Percentiles rank a stretch among this genome's conserved stretches.
These are phyloP conservation scores for Alternaria novae-zelandiae DNA, from an alignment of 2,329 filamentous ascomycete genomes.

Conservation along the genomic window DNA sequence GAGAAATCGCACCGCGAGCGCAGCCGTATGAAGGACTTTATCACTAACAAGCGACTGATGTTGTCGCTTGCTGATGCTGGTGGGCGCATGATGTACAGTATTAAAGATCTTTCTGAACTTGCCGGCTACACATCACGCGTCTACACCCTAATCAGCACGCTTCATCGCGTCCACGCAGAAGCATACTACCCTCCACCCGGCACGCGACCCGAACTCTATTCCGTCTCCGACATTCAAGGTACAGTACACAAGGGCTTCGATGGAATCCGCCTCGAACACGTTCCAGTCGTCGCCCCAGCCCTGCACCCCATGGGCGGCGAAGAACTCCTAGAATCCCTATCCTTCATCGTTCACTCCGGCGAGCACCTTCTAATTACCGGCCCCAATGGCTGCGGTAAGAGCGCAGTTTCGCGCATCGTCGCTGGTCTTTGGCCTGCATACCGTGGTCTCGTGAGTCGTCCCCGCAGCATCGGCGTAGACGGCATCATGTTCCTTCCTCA, in stretches of 20 bases:
- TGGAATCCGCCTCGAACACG: slow-evolving; percentile 89
- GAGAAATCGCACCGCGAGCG: slow-evolving; percentile 70
- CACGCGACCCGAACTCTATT: slow-evolving; percentile 79
- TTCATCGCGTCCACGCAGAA: slow-evolving; percentile 90
- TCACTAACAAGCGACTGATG: slow-evolving; percentile 99
- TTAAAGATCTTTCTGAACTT: slow-evolving; percentile 95
- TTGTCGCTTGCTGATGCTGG: slow-evolving; percentile 94
- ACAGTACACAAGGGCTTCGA: slow-evolving; percentile 95
- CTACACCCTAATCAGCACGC: slow-evolving; percentile 91
- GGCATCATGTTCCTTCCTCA: slow-evolving; percentile 99
- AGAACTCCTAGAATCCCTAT: slow-evolving; percentile 85
- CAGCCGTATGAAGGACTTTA: slow-evolving; percentile 96
- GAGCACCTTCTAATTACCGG: slow-evolving; percentile 96
- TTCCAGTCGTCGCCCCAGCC: slow-evolving; percentile 87
- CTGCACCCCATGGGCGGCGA: slow-evolving; percentile 91
- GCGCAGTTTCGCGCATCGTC: slow-evolving; percentile 82
- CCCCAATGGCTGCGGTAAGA: slow-evolving; percentile 93
- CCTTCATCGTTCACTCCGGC: slow-evolving; percentile 85
- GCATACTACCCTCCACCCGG: slow-evolving; percentile 77
- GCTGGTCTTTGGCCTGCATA: slow-evolving; percentile 97
- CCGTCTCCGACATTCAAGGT: slow-evolving; percentile 87
- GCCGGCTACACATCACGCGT: slow-evolving; percentile 96
- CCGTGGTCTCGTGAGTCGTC: slow-evolving; percentile 86
- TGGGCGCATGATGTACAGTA: slow-evolving; percentile 98
- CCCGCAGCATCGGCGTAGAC: slow-evolving; percentile 79